Base-by-base conservation (phyloP, 2,329 filamentous ascomycete species). In the Aspergillus latus region DNA sequence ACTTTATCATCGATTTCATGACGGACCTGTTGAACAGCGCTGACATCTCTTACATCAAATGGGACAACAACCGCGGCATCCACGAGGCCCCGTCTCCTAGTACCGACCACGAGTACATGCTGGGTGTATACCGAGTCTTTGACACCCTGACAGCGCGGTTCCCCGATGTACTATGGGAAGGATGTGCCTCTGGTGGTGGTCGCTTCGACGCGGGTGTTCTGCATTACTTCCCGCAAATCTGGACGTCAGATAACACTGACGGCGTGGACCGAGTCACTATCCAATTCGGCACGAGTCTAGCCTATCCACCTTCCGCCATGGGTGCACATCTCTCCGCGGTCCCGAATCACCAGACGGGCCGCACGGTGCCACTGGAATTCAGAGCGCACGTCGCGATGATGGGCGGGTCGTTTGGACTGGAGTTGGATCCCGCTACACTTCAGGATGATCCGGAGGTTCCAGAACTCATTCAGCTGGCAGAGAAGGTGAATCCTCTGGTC, bases 371-470 rank as follows among this genome's bases (percentile, higher is more conserved):
- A 0, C 76, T 88, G 10, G 68, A 70, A 1, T 87, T 88, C 74
- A 83, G 85, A 34, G 84, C 82, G 0, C 84, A 87, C 54, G 85
- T 88, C 0, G 85, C 85, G 5, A 84, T 87, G 75, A 87, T 87
- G 85, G 85, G 85, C 54, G 85, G 85, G 1, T 85, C 83, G 0
- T 88, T 88, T 61, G 85, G 85, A 0, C 78, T 88, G 9, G 85
- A 88, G 66, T 77, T 88, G 7, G 78, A 87, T 64, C 85, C 85
- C 0, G 72, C 71, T 0, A 74, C 80, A 6, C 77, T 85, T 5
- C 69, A 71, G 10, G 85, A 88, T n/a, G 75, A 72, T 46, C 76
- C 72, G 0, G 74, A 76, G 32, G 76, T 88, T 0, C 84, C 85
- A 0, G 74, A 65, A 0, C 73, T 88, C 1, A 80, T 88, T 56